phyloP scores from a whole-genome alignment of 805 yeast species.

The Grigorovia yakushimaensis region DNA sequence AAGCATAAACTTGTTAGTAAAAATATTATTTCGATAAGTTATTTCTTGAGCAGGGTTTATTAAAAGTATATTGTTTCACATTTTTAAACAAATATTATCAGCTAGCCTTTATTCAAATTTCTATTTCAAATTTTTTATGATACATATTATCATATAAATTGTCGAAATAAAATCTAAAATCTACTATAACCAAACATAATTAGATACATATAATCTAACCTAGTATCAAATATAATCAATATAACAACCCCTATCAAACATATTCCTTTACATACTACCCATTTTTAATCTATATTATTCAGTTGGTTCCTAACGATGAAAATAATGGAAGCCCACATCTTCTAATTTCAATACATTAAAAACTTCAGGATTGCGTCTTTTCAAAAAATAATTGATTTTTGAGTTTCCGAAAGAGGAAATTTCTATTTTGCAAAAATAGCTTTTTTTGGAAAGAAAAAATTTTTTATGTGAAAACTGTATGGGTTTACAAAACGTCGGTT shows the following conservation, averaged over 20 bases:
- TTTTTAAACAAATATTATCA: too few relatives aligned
- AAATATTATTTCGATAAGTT: too few relatives aligned
- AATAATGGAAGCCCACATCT: not conserved
- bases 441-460: not conserved
- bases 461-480: not conserved
- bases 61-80: too few relatives aligned
- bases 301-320: not conserved
- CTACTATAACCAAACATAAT: too few relatives aligned
- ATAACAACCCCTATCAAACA: not conserved
- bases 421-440: not conserved
- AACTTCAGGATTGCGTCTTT: not conserved
- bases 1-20: conserved; percentile 2
- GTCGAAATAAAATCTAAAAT: too few relatives aligned
- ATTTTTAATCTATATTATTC: conserved; percentile 39
- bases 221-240: too few relatives aligned
- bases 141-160: too few relatives aligned
- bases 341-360: conserved; percentile 1
- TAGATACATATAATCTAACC: too few relatives aligned
- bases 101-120: too few relatives aligned
- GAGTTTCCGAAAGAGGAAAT: not conserved
- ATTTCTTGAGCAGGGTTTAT: too few relatives aligned
- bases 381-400: not conserved
- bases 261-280: conserved; percentile 52
- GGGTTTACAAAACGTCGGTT: not conserved
- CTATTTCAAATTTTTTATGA: too few relatives aligned